phyloP scores from a whole-genome alignment of 129 eudicot genomes.

The Calendula officinalis region DNA sequence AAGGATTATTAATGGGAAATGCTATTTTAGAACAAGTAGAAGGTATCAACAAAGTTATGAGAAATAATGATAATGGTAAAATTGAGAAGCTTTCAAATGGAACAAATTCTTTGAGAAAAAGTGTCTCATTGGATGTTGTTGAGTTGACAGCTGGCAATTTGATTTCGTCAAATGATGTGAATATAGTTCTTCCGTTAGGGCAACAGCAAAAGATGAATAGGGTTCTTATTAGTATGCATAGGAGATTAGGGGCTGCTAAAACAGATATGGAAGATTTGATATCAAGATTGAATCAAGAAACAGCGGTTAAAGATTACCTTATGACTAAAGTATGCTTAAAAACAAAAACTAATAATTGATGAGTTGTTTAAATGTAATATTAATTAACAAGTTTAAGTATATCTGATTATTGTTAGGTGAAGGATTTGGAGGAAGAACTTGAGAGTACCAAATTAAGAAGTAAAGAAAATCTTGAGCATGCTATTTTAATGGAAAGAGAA shows the following conservation, averaged over 20 bases:
- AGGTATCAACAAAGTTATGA: conserved; percentile 34
- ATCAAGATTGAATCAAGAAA: conserved; percentile 88
- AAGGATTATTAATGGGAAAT: conserved; percentile 91
- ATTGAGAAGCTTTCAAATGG: conserved; percentile 52
- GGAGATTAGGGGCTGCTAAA: conserved; percentile 82
- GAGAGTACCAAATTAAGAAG: conserved; percentile 73
- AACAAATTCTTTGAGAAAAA: conserved; percentile 37
- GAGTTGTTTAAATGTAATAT: not conserved
- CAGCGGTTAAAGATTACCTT: conserved; percentile 86
- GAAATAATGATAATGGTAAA: conserved; percentile 16
- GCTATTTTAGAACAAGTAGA: conserved; percentile 87
- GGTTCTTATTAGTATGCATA: conserved; percentile 71
- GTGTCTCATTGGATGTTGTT: conserved; percentile 25
- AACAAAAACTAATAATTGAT: not conserved
- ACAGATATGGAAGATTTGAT: conserved; percentile 97
- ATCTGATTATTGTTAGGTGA: conserved; percentile 46
- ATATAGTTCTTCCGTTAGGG: conserved; percentile 64
- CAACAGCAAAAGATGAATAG: conserved; percentile 74
- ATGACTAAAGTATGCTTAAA: conserved; percentile 60
- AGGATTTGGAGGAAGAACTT: conserved; percentile 94
- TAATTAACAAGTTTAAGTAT: not conserved
- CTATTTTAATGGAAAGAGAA: conserved; percentile 69
- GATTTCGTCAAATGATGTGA: conserved; percentile 38
- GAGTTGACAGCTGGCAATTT: conserved; percentile 36
- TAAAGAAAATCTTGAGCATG: conserved; percentile 91